phyloP scores from a whole-genome alignment of 495 filamentous ascomycete species.

The Podospora bellae-mahoneyi region DNA sequence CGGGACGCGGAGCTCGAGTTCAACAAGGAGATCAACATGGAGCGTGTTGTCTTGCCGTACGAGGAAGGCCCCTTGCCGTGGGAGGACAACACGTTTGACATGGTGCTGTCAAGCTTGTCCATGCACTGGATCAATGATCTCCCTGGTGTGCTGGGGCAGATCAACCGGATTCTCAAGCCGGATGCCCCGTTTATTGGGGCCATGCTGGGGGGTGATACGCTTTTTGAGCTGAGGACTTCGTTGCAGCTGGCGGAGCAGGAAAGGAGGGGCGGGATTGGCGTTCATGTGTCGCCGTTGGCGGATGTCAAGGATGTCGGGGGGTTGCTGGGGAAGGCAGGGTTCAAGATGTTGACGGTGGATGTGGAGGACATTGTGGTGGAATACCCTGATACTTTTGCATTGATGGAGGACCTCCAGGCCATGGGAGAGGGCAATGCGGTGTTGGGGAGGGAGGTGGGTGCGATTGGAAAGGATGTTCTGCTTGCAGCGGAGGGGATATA shows the following conservation, averaged over 20 bases:
- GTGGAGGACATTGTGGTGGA: slow-evolving; percentile 96
- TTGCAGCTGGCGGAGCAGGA: slow-evolving; percentile 91
- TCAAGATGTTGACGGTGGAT: slow-evolving; percentile 94
- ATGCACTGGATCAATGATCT: slow-evolving; percentile 99
- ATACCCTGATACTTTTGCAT: slow-evolving; percentile 84
- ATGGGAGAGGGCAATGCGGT: slow-evolving; percentile 94
- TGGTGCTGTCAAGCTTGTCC: slow-evolving; percentile 79
- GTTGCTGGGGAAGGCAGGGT: slow-evolving; percentile 79
- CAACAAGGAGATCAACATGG: slow-evolving; percentile 71
- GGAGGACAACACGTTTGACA: slow-evolving; percentile 73
- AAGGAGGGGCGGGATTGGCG: slow-evolving; percentile 78
- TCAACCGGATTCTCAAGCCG: slow-evolving; percentile 80
- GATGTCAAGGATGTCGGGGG: slow-evolving; percentile 91
- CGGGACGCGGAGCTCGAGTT: slow-evolving; percentile 75
- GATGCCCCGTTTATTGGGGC: slow-evolving; percentile 90
- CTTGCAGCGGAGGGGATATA: slow-evolving; percentile 90
- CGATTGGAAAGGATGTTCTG: slow-evolving; percentile 76
- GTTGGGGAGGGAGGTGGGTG: slow-evolving; percentile 69
- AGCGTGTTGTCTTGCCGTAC: slow-evolving; percentile 66
- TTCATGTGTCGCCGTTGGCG: slow-evolving; percentile 83
- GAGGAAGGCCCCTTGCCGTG: slow-evolving; percentile 69
- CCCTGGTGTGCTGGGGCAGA: slow-evolving; percentile 72
- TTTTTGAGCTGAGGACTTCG: slow-evolving; percentile 91
- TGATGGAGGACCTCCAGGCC: slow-evolving; percentile 89
- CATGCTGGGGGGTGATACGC: slow-evolving; percentile 92